Percentiles rank a stretch among this genome's conserved stretches.
Conservation (phyloP, 2,329 filamentous ascomycete species). For the Penicillium sp. region DNA sequence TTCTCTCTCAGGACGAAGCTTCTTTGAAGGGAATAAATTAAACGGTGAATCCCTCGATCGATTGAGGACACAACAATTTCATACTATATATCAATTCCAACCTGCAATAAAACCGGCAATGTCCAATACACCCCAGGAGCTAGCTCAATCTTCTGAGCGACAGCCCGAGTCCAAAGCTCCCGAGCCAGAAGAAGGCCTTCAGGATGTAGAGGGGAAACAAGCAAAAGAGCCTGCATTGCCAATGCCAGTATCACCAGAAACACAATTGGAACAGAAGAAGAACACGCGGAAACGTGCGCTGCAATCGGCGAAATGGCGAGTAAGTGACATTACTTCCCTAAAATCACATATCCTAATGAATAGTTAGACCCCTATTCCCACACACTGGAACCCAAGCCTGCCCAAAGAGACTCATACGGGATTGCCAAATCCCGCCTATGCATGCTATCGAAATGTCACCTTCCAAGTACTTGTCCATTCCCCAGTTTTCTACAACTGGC, state of each 20-base stretch:
- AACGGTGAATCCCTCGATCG: background rate
- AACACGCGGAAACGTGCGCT: no score
- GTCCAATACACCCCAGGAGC: no score
- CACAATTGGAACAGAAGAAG: no score
- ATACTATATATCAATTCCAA: background rate
- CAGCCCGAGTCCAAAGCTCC: no score
- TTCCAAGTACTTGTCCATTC: conserved; percentile 29
- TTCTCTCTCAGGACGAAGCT: background rate
- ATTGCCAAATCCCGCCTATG: background rate
- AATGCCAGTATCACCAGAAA: no score
- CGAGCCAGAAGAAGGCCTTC: no score
- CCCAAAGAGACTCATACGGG: background rate
- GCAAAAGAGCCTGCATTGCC: no score
- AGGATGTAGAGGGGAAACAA: no score
- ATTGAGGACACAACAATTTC: background rate
- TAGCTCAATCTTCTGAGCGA: no score
- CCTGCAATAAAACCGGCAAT: background rate
- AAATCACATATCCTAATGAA: background rate
- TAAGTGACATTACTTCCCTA: background rate
- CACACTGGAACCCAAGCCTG: background rate
- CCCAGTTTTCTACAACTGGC: conserved; percentile 27
- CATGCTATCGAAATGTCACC: conserved; percentile 31
- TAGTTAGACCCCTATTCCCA: background rate
- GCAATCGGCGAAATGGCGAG: no score
- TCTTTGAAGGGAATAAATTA: background rate